Percentiles rank a stretch among this genome's conserved stretches.
Evolutionary conservation across 768 basidiomycete genomes (phyloP).

Genomic region (Pholiota conissans): DNA sequence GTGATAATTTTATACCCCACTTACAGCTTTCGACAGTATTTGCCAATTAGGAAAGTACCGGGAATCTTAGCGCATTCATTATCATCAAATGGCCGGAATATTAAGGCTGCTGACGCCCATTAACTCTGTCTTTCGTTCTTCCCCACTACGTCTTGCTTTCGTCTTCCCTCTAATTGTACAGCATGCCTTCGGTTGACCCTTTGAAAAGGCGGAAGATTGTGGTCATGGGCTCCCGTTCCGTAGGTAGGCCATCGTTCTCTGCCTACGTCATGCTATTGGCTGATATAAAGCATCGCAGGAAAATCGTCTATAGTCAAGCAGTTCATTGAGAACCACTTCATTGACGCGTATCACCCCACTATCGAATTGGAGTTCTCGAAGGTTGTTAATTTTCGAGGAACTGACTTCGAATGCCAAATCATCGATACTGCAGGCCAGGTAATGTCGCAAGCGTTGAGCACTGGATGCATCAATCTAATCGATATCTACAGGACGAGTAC

Average conservation of each 20-base stretch:
- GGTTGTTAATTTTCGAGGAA: slow-evolving; percentile 73
- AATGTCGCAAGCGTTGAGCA: slow-evolving; percentile 22
- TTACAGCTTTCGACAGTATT: not conserved
- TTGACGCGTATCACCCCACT: slow-evolving; percentile 89
- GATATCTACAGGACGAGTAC: slow-evolving; percentile 73
- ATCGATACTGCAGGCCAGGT: slow-evolving; percentile 96
- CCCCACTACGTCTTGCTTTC: not conserved
- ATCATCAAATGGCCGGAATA: slow-evolving; percentile 6
- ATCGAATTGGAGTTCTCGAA: slow-evolving; percentile 83
- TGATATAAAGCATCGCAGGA: slow-evolving; percentile 46
- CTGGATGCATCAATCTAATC: slow-evolving; percentile 9
- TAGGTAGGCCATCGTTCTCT: slow-evolving; percentile 54
- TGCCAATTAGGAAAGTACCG: slow-evolving; percentile 2
- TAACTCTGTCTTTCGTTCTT: not conserved
- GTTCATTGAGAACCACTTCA: slow-evolving; percentile 84
- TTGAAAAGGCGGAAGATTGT: slow-evolving; percentile 81
- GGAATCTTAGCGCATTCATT: not conserved
- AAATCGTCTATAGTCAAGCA: slow-evolving; percentile 90
- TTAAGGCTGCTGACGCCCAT: not conserved
- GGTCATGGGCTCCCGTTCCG: slow-evolving; percentile 81
- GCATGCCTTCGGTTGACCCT: not conserved
- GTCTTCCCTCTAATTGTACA: not conserved
- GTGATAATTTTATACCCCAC: slow-evolving; percentile 5
- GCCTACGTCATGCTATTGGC: slow-evolving; percentile 11
- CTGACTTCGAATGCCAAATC: slow-evolving; percentile 89